These are phyloP conservation scores for Arabidopsis arenosa DNA, from an alignment of 345 rosid species.

Conservation along the genomic window DNA sequence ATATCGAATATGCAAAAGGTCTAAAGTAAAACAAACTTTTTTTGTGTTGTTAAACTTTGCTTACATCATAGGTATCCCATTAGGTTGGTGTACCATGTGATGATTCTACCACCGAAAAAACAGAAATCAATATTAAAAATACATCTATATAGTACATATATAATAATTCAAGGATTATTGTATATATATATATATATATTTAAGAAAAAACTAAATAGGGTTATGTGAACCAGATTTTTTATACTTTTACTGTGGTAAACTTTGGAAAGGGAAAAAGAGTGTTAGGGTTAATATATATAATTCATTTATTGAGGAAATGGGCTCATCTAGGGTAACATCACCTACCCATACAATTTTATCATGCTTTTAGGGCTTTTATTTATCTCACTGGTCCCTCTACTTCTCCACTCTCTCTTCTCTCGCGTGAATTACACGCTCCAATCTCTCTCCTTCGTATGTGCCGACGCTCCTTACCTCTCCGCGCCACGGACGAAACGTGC, in stretches of 20 bases:
- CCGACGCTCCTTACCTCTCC: conserved; percentile 38
- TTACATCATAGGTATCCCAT: conserved; percentile 44
- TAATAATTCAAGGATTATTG: neutral
- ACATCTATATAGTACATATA: neutral
- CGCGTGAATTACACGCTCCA: conserved; percentile 34
- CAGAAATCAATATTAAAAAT: neutral
- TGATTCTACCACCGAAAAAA: conserved; percentile 39
- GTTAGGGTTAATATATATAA: conserved; percentile 43
- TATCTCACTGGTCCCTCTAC: conserved; percentile 21
- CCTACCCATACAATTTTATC: conserved; percentile 50
- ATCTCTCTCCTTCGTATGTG: conserved; percentile 27
- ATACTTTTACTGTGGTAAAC: conserved; percentile 29
- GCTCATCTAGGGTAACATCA: conserved; percentile 49
- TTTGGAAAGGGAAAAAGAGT: neutral
- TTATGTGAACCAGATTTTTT: conserved; percentile 10
- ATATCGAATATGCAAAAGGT: conserved; percentile 25
- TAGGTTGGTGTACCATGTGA: conserved; percentile 46
- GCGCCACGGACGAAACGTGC: conserved; percentile 39
- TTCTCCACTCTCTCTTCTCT: neutral
- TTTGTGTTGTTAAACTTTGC: conserved; percentile 29
- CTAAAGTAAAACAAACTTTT: conserved; percentile 23
- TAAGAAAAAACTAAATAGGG: neutral
- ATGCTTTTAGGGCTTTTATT: conserved; percentile 49
- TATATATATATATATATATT: no score
- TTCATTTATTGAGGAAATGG: conserved; percentile 40